Base-by-base conservation (phyloP, 2,329 filamentous ascomycete genomes). In the Diaporthe sp. region DNA sequence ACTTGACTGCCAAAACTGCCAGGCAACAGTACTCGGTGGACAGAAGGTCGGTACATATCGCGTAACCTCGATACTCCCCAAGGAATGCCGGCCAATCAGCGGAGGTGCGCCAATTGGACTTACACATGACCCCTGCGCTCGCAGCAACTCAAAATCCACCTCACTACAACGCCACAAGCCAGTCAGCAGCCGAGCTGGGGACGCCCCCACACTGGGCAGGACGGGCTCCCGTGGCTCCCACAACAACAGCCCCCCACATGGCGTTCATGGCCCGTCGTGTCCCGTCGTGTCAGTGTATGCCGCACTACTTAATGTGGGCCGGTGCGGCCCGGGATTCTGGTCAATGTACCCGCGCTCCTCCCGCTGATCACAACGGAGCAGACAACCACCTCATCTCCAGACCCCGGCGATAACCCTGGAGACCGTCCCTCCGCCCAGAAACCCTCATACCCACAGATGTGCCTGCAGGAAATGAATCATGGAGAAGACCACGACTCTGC, bases 391-490 rank as follows among this genome's bases (percentile, higher is more conserved):
- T 68, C 47, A 53, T 68, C 65, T 68, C 65, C 65, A 53, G 47
- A 4, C 47, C 65, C 34, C 22, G 47, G 22, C 12, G 39, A 15
- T 28, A 31, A 25, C 51, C 25, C 37, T 39, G 37, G 12, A 39
- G 25, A 15, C 25, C 25, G 42, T 44, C 20, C 2, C 20, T 67
- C 44, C 28, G 44, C 61, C 44, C 25, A 67, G 63, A 34, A 49
- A 49, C 25, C 28, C 42, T 13, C 49, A 53, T 39, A 68, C 34
- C 65, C 65, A 68, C 65, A 53, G 47, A 25, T 28, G 31, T 37
- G 63, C 63, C 63, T 68, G 63, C 42, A 67, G 61, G 28, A 67
- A 67, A 67, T 67, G 61, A 67, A 67, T 49, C 61, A 67, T 67
- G 61, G 44, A 5, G 42, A 42, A 25, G 37, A 25, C 22, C 34